Percentiles rank a stretch among this genome's conserved stretches.
These are phyloP conservation scores for Arachnopeziza araneosa DNA, from an alignment of 2,329 filamentous ascomycete genomes.

Conservation along the genomic window DNA sequence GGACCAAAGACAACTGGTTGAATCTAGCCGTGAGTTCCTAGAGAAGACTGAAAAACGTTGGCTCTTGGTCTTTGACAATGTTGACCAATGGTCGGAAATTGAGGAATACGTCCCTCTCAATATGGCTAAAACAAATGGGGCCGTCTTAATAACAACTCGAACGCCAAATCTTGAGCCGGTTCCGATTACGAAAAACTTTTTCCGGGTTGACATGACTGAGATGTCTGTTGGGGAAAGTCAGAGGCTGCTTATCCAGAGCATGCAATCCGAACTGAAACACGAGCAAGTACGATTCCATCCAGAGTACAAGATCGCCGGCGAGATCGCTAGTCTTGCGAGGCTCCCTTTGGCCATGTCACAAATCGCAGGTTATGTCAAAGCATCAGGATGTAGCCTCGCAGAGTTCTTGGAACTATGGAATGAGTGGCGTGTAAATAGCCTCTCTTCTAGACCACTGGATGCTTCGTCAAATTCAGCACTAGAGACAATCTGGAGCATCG, in stretches of 20 bases:
- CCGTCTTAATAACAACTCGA: constrained; percentile 17
- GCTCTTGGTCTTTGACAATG: constrained; percentile 20
- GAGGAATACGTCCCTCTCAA: constrained; percentile 16
- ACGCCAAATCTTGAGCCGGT: constrained; percentile 4
- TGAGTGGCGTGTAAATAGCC: constrained; percentile 11
- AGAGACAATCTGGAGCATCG: constrained; percentile 16
- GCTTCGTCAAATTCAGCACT: constrained; percentile 2
- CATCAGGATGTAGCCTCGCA: constrained; percentile 10
- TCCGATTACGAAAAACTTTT: constrained; percentile 14
- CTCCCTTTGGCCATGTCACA: constrained; percentile 14
- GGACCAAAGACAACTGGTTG: constrained; percentile 7
- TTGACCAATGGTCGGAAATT: constrained; percentile 15
- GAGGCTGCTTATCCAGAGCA: constrained; percentile 10
- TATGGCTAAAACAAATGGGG: constrained; percentile 11
- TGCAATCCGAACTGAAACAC: constrained; percentile 8
- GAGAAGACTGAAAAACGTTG: constrained; percentile 13
- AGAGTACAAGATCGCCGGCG: constrained; percentile 15
- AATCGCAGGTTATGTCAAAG: constrained; percentile 17
- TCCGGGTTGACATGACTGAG: constrained; percentile 11
- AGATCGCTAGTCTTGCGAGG: constrained; percentile 14
- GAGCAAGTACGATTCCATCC: constrained; percentile 9
- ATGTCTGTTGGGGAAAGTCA: constrained; percentile 9
- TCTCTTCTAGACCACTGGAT: constrained; percentile 1
- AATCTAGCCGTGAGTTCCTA: constrained; percentile 13
- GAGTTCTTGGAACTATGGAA: constrained; percentile 18